Evolutionary conservation across 495 filamentous ascomycete genomes (phyloP), one percentile per base, ranked within the genome.

Genomic region (Aspergillus hancockii): DNA sequence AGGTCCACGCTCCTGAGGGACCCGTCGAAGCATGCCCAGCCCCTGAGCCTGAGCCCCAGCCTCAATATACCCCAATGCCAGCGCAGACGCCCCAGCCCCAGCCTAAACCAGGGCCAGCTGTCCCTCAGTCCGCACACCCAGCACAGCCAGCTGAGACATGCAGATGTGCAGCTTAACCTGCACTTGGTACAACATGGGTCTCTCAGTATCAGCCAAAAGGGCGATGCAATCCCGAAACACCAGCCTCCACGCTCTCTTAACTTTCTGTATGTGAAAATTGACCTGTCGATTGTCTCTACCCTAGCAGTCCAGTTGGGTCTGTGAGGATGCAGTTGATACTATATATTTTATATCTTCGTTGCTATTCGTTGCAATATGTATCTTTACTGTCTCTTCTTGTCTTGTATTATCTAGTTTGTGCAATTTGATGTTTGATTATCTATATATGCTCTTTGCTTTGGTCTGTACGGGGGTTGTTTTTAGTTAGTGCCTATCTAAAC

Each of bases 1-100:
- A 3, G 7, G 14, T 18, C 9, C 59, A 71, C 36, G 32, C 59
- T 3, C 70, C 71, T 5, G 65, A 58, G 22, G 28, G 14, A 9
- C 43, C 54, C 22, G 47, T 49, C 21, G 53, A 52, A 28, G 47
- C 34, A 13, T 63, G 58, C 28, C 49, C 47, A 40, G 52, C 58
- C 32, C 47, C 52, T 10, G 46, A 55, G 46, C 31, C 51, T n/a
- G 36, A 55, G 28, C 54, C 54, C 10, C 28, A 62, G 54, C 52
- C 59, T 41, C 47, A 60, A 49, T 54, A 19, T 41, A 40, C 16
- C 52, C 8, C 46, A 4, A 18, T 41, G 52, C 32, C 52, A 1
- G 52, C 23, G 32, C 34, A 54, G 30, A 21, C 1, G 31, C 51
- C 45, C 13, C n/a, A 47, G n/a, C 47, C 34, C 50, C 50, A 19